A percentile compares a stretch with the other conserved stretches of the same genome.
Evolutionary conservation across 495 filamentous ascomycete species (phyloP).

Genomic region (Penicillium silybi): DNA sequence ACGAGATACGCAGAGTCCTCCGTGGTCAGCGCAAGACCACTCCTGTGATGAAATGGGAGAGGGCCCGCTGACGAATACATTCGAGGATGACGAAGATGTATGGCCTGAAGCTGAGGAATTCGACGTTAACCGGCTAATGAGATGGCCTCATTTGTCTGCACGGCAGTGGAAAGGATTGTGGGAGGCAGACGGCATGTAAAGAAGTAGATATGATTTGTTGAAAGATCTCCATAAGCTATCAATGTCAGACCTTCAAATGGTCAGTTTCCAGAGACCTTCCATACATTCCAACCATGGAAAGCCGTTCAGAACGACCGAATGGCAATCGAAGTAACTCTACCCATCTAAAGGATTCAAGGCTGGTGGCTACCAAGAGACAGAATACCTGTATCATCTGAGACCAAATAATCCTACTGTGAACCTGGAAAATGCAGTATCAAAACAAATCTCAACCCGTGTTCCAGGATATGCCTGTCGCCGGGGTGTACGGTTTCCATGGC

Average conservation of each 20-base stretch:
- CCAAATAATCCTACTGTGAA: not conserved
- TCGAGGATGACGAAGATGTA: not conserved
- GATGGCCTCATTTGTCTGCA: not conserved
- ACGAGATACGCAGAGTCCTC: not conserved
- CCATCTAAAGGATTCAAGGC: not conserved
- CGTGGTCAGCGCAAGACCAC: not conserved
- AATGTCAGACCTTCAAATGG: not conserved
- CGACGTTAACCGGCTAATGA: not conserved
- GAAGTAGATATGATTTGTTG: not conserved
- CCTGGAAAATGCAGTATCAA: constrained; percentile 18
- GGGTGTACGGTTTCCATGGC: constrained; percentile 31
- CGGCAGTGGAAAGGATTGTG: not conserved
- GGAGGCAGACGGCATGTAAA: not conserved
- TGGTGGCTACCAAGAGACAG: not conserved
- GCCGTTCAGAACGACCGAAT: not conserved
- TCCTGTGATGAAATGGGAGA: not conserved
- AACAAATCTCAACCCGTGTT: constrained; percentile 11
- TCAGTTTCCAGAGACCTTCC: not conserved
- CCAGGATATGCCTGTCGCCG: constrained; percentile 6
- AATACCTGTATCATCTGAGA: not conserved
- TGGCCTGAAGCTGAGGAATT: not conserved
- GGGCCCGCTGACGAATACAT: not conserved
- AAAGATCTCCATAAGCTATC: not conserved
- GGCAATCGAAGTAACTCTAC: too few species aligned
- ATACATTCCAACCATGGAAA: not conserved